Evolutionary conservation across 805 yeast genomes (phyloP), one percentile per base, ranked within the genome.

Genomic region (Zygoascus ofunaensis): DNA sequence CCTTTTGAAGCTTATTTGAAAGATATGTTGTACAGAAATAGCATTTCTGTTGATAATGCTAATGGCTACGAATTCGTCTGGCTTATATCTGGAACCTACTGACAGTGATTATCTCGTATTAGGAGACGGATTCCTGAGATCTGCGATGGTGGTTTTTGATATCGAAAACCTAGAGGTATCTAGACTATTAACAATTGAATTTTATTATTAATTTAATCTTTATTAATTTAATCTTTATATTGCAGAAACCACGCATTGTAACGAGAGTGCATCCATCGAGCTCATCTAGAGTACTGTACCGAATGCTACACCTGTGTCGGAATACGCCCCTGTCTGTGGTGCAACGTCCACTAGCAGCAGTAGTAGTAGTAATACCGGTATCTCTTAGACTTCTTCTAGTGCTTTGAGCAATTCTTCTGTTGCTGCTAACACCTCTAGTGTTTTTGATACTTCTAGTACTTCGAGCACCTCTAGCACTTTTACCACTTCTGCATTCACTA

Each of bases 71-170:
- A 32, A 34, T 5, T 32, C 44, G 5, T 47, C 48, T 41, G 33
- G 44, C 14, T 34, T 40, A 4, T 45, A 45, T 3, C 17, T 47
- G n/a, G 24, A 52, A 5, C 4, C 33, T 14, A 7, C 33, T 32
- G 34, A 18, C 21, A 22, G 17, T 12, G 40, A 22, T 20, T 21
- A 23, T 33, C 34, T 49, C 35, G 14, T 42, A 62, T 35, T 82
- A 28, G 89, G 89, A 21, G 85, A 79, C 56, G 68, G 72, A 43
- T 72, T 81, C 56, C 64, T 82, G 47, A 68, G 82, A 44, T 69
- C 72, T 34, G 80, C 80, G 4, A 82, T 81, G 56, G 71, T 76
- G 19, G 84, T 80, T n/a, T 79, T 72, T 59, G 82, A 82, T 56
- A 62, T 80, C 41, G 84, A 79, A 23, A 70, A 69, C 49, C 58